These are phyloP conservation scores for Scleromitrula shiraiana DNA, from an alignment of 2,329 filamentous ascomycete genomes.

Conservation along the genomic window DNA sequence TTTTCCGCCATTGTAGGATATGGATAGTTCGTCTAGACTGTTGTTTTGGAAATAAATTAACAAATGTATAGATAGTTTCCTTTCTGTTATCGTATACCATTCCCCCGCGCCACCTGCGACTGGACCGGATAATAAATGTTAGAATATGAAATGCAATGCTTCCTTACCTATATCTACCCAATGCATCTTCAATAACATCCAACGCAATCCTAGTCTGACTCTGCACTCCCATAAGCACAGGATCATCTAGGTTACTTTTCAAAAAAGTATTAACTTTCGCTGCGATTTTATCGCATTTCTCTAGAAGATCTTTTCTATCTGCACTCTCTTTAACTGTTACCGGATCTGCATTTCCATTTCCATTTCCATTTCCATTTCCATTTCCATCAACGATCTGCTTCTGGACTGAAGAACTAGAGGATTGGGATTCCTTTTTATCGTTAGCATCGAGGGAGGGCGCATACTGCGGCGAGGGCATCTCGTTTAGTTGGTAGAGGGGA, in stretches of 20 bases:
- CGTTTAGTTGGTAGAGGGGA: too few species aligned
- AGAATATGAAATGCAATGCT: too few species aligned
- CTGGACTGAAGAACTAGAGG: background rate
- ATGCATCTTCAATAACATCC: slow-evolving; percentile 64
- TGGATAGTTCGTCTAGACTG: slow-evolving; percentile 69
- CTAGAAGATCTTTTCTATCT: background rate
- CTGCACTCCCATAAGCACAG: slow-evolving; percentile 44
- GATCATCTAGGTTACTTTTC: slow-evolving; percentile 17
- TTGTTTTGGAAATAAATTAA: too few species aligned
- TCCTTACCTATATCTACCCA: slow-evolving; percentile 64
- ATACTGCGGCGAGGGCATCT: background rate
- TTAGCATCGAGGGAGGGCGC: background rate
- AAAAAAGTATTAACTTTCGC: slow-evolving; percentile 25
- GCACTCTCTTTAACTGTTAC: background rate
- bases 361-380: background rate
- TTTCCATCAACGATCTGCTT: too few species aligned
- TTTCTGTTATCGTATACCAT: too few species aligned
- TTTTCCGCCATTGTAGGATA: slow-evolving; percentile 97
- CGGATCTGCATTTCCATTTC: background rate
- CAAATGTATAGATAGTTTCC: too few species aligned
- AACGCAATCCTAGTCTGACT: slow-evolving; percentile 65
- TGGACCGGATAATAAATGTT: too few species aligned
- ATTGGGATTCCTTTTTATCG: background rate
- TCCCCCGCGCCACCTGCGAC: too few species aligned
- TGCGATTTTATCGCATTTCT: slow-evolving; percentile 22